A percentile compares a stretch with the other conserved stretches of the same genome.
Evolutionary conservation across 768 basidiomycete genomes (phyloP).

Genomic region (Agaricus sinodeliciosus): DNA sequence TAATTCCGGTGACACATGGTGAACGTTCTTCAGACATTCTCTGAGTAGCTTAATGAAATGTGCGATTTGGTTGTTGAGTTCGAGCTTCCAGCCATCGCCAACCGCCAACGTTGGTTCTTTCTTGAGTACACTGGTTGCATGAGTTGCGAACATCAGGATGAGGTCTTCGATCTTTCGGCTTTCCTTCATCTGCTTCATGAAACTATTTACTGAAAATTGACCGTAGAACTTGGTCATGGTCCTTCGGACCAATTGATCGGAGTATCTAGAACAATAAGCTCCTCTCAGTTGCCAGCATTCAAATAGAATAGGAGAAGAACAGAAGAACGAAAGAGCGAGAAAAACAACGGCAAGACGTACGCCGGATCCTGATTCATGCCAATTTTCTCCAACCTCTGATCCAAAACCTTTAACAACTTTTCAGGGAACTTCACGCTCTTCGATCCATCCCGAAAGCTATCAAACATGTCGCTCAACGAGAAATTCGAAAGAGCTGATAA

Average conservation of each 20-base stretch:
- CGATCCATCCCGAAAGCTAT: conserved; percentile 51
- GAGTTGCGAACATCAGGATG: conserved; percentile 91
- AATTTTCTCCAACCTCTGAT: conserved; percentile 84
- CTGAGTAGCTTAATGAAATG: conserved; percentile 82
- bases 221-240: conserved; percentile 93
- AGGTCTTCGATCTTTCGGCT: conserved; percentile 97
- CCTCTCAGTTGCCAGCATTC: too few relatives aligned
- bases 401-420: conserved; percentile 85
- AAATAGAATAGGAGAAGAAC: too few relatives aligned
- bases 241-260: conserved; percentile 82
- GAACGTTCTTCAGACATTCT: conserved; percentile 67
- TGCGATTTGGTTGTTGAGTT: conserved; percentile 88
- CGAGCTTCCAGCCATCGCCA: conserved; percentile 88
- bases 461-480: conserved; percentile 70
- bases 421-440: conserved; percentile 93
- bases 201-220: conserved; percentile 78
- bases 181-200: conserved; percentile 89
- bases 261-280: conserved; percentile 51
- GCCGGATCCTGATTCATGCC: conserved; percentile 88
- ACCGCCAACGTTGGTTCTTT: conserved; percentile 74
- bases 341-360: conserved; percentile 42
- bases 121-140: conserved; percentile 80
- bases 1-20: conserved; percentile 81
- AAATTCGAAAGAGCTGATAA: conserved; percentile 64
- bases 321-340: neutral